Base-by-base conservation (phyloP, 2,329 filamentous ascomycete genomes). In the Domatiomyces globalis region DNA sequence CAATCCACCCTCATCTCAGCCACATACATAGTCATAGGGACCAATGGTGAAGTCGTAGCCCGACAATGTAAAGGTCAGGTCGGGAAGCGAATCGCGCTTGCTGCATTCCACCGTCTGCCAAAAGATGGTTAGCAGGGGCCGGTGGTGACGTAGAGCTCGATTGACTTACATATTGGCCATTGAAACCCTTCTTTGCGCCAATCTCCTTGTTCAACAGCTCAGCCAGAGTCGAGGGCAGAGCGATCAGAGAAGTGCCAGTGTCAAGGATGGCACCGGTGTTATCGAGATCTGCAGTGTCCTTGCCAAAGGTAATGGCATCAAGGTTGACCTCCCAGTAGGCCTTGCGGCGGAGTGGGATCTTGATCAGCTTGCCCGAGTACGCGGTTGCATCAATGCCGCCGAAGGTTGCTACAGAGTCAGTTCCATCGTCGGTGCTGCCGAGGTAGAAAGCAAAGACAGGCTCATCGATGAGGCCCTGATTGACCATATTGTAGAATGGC, bases 281-380 rank as follows among this genome's bases (percentile, higher is more conserved):
- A 59, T 96, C 90, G 58, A 96, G 82, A 69, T 95, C 85, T 55
- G 89, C 89, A 60, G 80, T 83, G 65, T 85, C 80, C 49, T 89
- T 78, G 62, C 92, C 94, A 58, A 95, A 87, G 51, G 84, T 81
- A 72, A 98, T 92, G 58, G 87, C 78, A 64, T 96, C 84, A 56
- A 98, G 82, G 64, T 96, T 89, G 51, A 98, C 90, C 78, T 98
- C 92, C 92, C 92, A 98, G 80, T 98, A 98, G 48, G 92, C 92
- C 84, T 96, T 96, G 68, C 92, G 87, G 70, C 92, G 87, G 62
- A 98, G 80, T 51, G 92, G 92, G 61, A 98, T 87, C 70, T 88
- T 94, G 67, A 83, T 86, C 63, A 98, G 79, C 70, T 96, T 83
- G 65, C 92, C 92, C 42, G 77, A 82, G 71, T 79, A 84, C 76